Base-by-base conservation (phyloP, 2,329 filamentous ascomycete species). In the Neonectria hederae region DNA sequence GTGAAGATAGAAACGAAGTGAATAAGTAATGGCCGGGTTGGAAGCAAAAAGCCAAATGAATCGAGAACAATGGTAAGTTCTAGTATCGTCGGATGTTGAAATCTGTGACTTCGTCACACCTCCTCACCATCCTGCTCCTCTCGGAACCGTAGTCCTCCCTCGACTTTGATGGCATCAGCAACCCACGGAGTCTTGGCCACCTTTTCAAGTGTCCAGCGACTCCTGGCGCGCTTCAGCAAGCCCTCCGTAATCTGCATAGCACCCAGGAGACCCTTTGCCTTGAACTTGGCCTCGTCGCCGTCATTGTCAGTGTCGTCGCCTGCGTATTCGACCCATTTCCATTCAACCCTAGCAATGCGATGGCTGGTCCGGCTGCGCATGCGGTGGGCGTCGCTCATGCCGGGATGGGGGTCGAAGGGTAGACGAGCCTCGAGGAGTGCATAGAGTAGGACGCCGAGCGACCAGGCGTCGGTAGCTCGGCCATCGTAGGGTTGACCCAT, bases 401-500 rank as follows among this genome's bases (percentile, higher is more conserved):
- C 91, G 0, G 95, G 94, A 5, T 92, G 87, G 0, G 94, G 92
- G 76, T 99, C 96, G 72, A 99, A 99, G 0, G 96, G 96, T 19
- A 99, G 81, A 28, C 95, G 87, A n/a, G 92, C 91, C 80, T 99
- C 96, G 78, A 98, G 90, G 4, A 98, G 87, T 2, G 96, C 94
- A 76, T 98, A 99, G 0, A 98, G 86, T 3, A 98, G 82, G 1
- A 99, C 96, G 55, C 96, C 96, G 1, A 98, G 84, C 0, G 95
- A 97, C 96, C 96, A 99, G 10, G 93, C 94, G 76, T 99, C 96
- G 0, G 92, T 97, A 2, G 91, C 88, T 40, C 93, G 92, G 32
- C 96, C 96, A 76, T 98, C 94, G 76, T 99, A 99, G 8, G 93
- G 89, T 75, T 97, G 93, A 24, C 95, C 95, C 84, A 99, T 93